phyloP scores from a whole-genome alignment of 2,329 filamentous ascomycete genomes.

The Ceratocystiopsis sp. region DNA sequence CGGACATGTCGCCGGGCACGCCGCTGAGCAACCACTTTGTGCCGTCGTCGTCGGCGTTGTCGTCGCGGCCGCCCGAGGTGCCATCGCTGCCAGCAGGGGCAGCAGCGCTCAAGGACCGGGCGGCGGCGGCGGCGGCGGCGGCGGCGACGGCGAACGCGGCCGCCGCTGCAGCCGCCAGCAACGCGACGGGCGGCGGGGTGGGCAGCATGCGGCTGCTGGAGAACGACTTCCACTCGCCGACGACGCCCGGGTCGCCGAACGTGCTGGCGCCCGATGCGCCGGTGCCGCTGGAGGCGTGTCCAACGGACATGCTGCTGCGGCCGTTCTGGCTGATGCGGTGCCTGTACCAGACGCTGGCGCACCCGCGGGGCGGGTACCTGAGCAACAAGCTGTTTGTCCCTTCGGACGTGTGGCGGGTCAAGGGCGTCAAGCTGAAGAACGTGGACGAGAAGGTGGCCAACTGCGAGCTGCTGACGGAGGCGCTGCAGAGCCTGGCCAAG shows the following conservation, averaged over 20 bases:
- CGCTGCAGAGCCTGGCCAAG: constrained; percentile 62
- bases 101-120: too few relatives aligned
- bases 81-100: constrained; percentile 54
- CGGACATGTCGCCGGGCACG: constrained; percentile 55
- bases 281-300: constrained; percentile 74
- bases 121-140: constrained; percentile 33
- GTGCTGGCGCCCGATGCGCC: constrained; percentile 47
- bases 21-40: constrained; percentile 54
- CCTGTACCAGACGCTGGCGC: constrained; percentile 78
- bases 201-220: constrained; percentile 73
- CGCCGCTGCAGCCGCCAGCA: constrained; percentile 37
- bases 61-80: constrained; percentile 35
- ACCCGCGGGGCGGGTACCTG: constrained; percentile 81
- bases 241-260: constrained; percentile 45
- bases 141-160: constrained; percentile 32
- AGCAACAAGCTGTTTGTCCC: constrained; percentile 86
- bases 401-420: constrained; percentile 82
- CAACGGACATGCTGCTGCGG: constrained; percentile 71
- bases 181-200: constrained; percentile 34
- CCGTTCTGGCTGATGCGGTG: constrained; percentile 97
- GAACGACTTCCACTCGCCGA: constrained; percentile 56
- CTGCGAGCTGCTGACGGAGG: constrained; percentile 80
- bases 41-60: too few relatives aligned
- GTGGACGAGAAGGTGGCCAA: constrained; percentile 87
- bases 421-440: constrained; percentile 80